phyloP scores from a whole-genome alignment of 2,329 filamentous ascomycete species.

The Fusarium odoratissimum region DNA sequence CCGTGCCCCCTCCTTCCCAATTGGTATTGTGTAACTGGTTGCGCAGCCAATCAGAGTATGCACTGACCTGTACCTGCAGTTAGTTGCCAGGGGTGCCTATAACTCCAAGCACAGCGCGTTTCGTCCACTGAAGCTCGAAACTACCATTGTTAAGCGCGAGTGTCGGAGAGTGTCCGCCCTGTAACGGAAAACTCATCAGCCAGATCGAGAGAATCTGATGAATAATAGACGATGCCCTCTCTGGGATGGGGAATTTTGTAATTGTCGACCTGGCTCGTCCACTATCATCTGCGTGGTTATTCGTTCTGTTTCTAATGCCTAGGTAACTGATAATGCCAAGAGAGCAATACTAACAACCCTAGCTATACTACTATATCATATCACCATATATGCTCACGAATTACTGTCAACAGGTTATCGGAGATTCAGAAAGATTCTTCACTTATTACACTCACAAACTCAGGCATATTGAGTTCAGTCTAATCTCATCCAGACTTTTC shows the following conservation, averaged over 20 bases:
- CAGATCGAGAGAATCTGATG: not conserved
- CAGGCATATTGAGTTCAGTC: not conserved
- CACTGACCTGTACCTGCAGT: constrained; percentile 11
- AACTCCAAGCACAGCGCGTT: constrained; percentile 37
- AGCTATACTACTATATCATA: constrained; percentile 2
- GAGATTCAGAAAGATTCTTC: not conserved
- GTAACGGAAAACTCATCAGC: constrained; percentile 14
- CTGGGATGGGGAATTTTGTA: not conserved
- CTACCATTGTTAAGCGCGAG: constrained; percentile 27
- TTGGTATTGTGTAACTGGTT: constrained; percentile 5
- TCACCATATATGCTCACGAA: not conserved
- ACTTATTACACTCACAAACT: not conserved
- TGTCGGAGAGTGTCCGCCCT: constrained; percentile 27
- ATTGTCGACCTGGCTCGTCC: not conserved
- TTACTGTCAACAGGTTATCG: not conserved
- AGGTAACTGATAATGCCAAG: constrained; percentile 9
- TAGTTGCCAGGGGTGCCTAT: constrained; percentile 19
- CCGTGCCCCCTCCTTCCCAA: constrained; percentile 25
- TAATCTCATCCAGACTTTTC: not conserved
- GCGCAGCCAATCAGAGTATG: constrained; percentile 33
- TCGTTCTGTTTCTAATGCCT: constrained; percentile 14
- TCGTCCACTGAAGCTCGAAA: constrained; percentile 40
- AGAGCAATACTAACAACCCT: not conserved
- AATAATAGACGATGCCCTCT: not conserved
- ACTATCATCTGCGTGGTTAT: not conserved